phyloP scores from a whole-genome alignment of 1,139 yeast species.

The Geotrichum klebahnii region DNA sequence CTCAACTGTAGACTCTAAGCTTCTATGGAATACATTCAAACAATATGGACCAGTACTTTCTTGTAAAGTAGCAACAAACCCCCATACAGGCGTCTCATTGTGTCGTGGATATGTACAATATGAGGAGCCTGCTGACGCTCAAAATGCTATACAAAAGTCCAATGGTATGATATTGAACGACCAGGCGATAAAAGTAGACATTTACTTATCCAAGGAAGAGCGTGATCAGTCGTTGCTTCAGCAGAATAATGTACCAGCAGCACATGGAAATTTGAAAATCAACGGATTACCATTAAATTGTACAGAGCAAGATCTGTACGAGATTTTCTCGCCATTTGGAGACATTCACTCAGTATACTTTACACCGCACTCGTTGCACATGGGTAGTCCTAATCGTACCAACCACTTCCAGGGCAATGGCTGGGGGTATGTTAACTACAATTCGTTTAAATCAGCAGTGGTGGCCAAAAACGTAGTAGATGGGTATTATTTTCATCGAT shows the following conservation, averaged over 20 bases:
- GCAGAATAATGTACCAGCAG: conserved; percentile 43
- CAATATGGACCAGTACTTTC: conserved; percentile 81
- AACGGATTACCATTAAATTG: conserved; percentile 65
- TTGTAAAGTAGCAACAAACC: conserved; percentile 82
- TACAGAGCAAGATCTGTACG: conserved; percentile 55
- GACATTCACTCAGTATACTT: conserved; percentile 52
- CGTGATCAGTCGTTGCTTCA: conserved; percentile 64
- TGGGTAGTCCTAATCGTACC: conserved; percentile 9
- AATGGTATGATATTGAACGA: conserved; percentile 88
- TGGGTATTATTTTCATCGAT: conserved; percentile 5
- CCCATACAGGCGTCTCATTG: conserved; percentile 61
- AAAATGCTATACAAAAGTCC: conserved; percentile 79
- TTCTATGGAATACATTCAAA: conserved; percentile 79
- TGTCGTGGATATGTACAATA: conserved; percentile 90
- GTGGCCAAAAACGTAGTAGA: conserved; percentile 9
- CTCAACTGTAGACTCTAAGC: conserved; percentile 83
- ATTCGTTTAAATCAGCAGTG: background rate
- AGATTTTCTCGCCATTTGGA: conserved; percentile 61
- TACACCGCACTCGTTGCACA: conserved; percentile 6
- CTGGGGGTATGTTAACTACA: conserved; percentile 27
- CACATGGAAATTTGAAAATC: conserved; percentile 75
- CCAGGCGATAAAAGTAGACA: conserved; percentile 80
- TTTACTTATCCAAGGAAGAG: conserved; percentile 74
- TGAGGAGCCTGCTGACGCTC: conserved; percentile 74
- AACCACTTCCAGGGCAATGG: conserved; percentile 20